Evolutionary conservation across 148 eudicot genomes (phyloP), one percentile per base, ranked within the genome.

Genomic region (Simmondsia chinensis): DNA sequence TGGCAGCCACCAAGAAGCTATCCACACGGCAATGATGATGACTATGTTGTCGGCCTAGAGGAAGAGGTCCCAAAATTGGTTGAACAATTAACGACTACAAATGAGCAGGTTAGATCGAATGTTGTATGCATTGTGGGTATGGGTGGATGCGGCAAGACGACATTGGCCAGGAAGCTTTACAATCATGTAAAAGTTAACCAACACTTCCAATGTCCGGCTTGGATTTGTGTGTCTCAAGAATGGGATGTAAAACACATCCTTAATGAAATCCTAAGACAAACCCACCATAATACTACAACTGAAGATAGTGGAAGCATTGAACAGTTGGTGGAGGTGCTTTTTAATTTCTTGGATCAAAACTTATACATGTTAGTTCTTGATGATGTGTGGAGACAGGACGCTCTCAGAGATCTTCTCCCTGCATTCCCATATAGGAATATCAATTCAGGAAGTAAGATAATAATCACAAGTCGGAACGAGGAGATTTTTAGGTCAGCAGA

Each of bases 361-460:
- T 12, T 13, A 17, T 54, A 31, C 17, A 15, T 54, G 30, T 20
- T 54, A 16, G 48, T 54, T 15, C 59, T 54, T 23, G 59, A 42
- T 11, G 59, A 54, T 9, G 39, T 54, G 13, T 54, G 59, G 59
- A 13, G 14, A 12, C 10, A 21, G 25, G 7, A 54, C 14, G 48
- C 49, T 14, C 18, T 31, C 16, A 27, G 22, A 15, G 32, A 42
- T 0, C 31, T 54, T 12, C 30, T 33, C 33, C 40, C 40, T 5
- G 48, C 59, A 13, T 33, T 54, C 15, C 59, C 59, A 6, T 4
- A 9, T 5, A 18, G 33, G 8, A 18, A 41, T n/a, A n/a, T n/a
- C n/a, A n/a, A n/a, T n/a, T n/a, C n/a, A 31, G 49, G 49, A 43
- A 54, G 49, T 16, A 54, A 33, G n/a, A 20, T 54, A 17, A 33